Percentiles rank a stretch among this genome's conserved stretches.
Conservation (phyloP, 768 basidiomycete genomes). For the Hericium erinaceus region DNA sequence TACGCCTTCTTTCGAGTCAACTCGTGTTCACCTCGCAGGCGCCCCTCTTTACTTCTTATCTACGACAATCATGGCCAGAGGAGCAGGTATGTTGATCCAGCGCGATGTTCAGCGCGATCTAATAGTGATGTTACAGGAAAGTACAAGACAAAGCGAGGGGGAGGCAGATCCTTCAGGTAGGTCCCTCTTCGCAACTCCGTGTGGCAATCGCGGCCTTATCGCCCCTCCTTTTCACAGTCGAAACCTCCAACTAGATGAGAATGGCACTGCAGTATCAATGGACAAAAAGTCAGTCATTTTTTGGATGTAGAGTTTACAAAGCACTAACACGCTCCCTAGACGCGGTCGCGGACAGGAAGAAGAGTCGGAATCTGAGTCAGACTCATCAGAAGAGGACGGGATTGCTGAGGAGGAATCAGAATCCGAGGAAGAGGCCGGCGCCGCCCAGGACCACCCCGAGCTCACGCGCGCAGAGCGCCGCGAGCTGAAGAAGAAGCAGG, state of each 20-base stretch:
- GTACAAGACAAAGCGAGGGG: constrained; percentile 33
- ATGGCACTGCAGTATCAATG: constrained; percentile 19
- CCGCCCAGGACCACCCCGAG: constrained; percentile 33
- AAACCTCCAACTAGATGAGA: constrained; percentile 17
- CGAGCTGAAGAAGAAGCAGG: constrained; percentile 77
- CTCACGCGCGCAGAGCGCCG: constrained; percentile 63
- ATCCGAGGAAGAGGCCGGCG: constrained; percentile 15
- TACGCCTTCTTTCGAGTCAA: neutral
- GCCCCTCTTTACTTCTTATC: neutral
- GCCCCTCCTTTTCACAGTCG: constrained; percentile 11
- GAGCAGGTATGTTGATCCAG: neutral
- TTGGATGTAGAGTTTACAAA: constrained; percentile 14
- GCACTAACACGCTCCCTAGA: neutral
- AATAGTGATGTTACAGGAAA: constrained; percentile 21
- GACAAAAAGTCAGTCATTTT: constrained; percentile 10
- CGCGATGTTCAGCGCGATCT: too few relatives aligned
- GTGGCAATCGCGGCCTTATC: constrained; percentile 7
- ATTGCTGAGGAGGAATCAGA: constrained; percentile 17
- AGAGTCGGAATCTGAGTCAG: constrained; percentile 35
- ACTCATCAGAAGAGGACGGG: constrained; percentile 23
- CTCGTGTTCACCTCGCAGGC: neutral
- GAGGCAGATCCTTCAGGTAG: constrained; percentile 33
- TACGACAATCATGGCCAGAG: neutral
- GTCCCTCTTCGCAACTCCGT: neutral
- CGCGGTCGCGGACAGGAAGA: constrained; percentile 26